phyloP scores from a whole-genome alignment of 345 rosid species.

The Erysimum cheiranthoides region DNA sequence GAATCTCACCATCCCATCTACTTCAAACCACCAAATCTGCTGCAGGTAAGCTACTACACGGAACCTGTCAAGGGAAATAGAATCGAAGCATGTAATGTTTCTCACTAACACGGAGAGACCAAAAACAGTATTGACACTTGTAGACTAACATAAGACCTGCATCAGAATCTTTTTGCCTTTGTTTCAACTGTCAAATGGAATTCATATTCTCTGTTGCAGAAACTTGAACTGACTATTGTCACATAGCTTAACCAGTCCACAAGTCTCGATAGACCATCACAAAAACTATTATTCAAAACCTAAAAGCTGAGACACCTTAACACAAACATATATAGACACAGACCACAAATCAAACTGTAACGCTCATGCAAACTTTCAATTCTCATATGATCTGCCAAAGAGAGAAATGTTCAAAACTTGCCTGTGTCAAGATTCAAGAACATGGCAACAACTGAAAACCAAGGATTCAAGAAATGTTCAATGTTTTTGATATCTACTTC shows the following conservation, averaged over 20 bases:
- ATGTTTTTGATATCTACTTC: neutral
- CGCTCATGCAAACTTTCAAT: neutral
- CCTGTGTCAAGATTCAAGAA: neutral
- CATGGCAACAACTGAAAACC: constrained; percentile 9
- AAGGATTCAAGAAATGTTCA: constrained; percentile 1
- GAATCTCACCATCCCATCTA: constrained; percentile 76
- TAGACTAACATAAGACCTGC: neutral
- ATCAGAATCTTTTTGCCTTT: too few species aligned
- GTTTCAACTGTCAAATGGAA: neutral
- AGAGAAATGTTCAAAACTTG: neutral
- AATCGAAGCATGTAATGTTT: neutral
- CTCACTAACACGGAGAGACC: neutral
- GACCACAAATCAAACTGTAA: neutral
- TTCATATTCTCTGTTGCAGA: neutral
- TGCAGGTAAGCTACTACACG: constrained; percentile 74
- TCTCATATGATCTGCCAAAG: neutral
- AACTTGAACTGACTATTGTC: neutral
- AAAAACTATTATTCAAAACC: neutral
- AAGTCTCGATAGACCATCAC: constrained; percentile 10
- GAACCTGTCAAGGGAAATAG: constrained; percentile 53
- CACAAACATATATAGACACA: neutral
- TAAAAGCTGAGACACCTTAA: neutral
- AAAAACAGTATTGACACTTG: too few species aligned
- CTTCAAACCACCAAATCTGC: constrained; percentile 97
- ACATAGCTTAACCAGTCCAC: neutral